Evolutionary conservation across 345 rosid species (phyloP).

Genomic region (Gossypium anomalum): DNA sequence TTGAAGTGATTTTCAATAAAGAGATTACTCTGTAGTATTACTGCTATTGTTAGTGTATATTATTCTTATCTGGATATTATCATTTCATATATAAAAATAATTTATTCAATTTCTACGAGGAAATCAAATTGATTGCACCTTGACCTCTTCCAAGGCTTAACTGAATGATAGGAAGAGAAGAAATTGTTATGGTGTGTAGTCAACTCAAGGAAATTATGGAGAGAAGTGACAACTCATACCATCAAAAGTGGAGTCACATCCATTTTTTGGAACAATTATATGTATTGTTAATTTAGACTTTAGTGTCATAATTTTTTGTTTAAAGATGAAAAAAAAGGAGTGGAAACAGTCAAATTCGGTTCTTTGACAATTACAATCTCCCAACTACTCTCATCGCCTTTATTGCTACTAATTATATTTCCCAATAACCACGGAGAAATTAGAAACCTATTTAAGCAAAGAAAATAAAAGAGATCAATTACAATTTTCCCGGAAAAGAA

Average conservation of each 20-base stretch:
- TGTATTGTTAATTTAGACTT: neutral
- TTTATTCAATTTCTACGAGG: neutral
- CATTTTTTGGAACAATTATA: neutral
- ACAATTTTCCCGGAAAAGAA: neutral
- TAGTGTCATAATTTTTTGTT: neutral
- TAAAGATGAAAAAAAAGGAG: neutral
- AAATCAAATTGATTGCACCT: constrained; percentile 20
- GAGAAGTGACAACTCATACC: constrained; percentile 22
- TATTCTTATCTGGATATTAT: neutral
- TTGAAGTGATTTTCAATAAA: constrained; percentile 7
- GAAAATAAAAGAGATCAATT: neutral
- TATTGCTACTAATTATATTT: neutral
- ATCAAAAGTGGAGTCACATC: constrained; percentile 31
- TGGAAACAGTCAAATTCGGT: neutral
- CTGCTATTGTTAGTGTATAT: neutral
- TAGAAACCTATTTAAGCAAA: neutral
- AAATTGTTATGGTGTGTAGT: constrained; percentile 5
- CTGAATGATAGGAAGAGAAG: neutral
- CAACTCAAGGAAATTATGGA: constrained; percentile 18
- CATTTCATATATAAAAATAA: neutral
- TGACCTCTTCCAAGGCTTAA: neutral
- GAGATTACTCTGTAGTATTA: neutral
- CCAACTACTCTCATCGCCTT: too few species aligned
- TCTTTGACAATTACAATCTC: neutral
- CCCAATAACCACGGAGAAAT: neutral